Evolutionary conservation across 345 rosid genomes (phyloP).

Genomic region (Dovyalis caffra): DNA sequence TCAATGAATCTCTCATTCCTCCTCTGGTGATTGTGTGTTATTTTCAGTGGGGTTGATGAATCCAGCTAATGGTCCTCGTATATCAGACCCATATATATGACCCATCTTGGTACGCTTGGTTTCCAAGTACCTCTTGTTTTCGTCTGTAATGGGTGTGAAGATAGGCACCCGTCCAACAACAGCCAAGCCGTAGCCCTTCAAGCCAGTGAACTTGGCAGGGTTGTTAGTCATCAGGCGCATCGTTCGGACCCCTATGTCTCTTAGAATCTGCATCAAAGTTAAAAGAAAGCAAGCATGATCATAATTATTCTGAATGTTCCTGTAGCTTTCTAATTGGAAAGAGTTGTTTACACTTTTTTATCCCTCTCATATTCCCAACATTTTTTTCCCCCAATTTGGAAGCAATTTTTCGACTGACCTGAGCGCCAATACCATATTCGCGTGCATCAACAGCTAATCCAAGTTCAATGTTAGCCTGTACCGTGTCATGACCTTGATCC

Average conservation of each 20-base stretch:
- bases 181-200: constrained; percentile 81
- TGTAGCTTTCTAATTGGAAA: no score
- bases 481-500: constrained; percentile 88
- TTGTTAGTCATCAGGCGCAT: constrained; percentile 93
- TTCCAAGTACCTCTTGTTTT: constrained; percentile 79
- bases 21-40: constrained; percentile 15
- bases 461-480: constrained; percentile 79
- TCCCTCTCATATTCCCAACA: neutral
- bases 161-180: constrained; percentile 80
- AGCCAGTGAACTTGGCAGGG: constrained; percentile 81
- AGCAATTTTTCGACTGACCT: constrained; percentile 45
- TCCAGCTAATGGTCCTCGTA: constrained; percentile 44
- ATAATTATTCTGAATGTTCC: no score
- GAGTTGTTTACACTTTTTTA: no score
- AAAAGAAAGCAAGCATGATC: no score
- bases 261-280: constrained; percentile 50
- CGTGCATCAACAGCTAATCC: constrained; percentile 82
- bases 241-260: constrained; percentile 74
- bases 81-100: constrained; percentile 75
- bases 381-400: neutral
- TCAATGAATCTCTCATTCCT: neutral
- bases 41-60: constrained; percentile 27
- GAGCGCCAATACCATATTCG: constrained; percentile 89
- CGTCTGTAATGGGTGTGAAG: constrained; percentile 75
- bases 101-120: constrained; percentile 84